Evolutionary conservation across 2,329 filamentous ascomycete genomes (phyloP).

Genomic region (Berkeleyomyces rouxiae): DNA sequence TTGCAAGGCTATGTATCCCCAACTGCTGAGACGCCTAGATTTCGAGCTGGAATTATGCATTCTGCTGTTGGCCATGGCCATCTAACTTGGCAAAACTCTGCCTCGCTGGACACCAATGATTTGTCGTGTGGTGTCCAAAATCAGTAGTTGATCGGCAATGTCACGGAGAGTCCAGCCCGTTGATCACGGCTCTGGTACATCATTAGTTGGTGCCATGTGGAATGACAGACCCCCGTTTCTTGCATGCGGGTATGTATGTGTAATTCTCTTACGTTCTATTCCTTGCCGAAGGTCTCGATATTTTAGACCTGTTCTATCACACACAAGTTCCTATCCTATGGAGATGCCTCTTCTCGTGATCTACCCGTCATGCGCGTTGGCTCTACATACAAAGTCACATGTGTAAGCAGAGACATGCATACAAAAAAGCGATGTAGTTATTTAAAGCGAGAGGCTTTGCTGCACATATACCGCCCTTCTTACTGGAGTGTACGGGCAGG

Average conservation of each 20-base stretch:
- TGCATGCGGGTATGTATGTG: not conserved
- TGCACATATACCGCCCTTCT: not conserved
- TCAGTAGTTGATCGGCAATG: not conserved
- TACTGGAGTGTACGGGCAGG: not conserved
- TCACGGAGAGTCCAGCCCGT: not conserved
- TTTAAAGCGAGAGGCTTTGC: not conserved
- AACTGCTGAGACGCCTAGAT: not conserved
- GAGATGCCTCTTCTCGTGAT: not conserved
- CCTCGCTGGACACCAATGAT: no score
- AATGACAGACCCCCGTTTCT: not conserved
- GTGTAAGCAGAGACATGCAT: not conserved
- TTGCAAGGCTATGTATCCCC: not conserved
- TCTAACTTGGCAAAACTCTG: no score
- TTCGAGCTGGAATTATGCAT: not conserved
- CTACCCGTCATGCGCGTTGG: not conserved
- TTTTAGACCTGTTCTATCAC: not conserved
- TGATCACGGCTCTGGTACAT: not conserved
- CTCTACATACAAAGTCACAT: not conserved
- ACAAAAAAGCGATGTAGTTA: not conserved
- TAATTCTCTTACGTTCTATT: not conserved
- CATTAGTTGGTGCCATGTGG: not conserved
- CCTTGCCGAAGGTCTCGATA: not conserved
- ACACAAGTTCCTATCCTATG: not conserved
- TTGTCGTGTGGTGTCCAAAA: not conserved
- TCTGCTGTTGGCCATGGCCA: not conserved